Percentiles rank a stretch among this genome's conserved stretches.
Conservation (phyloP, 2,329 filamentous ascomycete genomes). For the Lecanicillium sp. region DNA sequence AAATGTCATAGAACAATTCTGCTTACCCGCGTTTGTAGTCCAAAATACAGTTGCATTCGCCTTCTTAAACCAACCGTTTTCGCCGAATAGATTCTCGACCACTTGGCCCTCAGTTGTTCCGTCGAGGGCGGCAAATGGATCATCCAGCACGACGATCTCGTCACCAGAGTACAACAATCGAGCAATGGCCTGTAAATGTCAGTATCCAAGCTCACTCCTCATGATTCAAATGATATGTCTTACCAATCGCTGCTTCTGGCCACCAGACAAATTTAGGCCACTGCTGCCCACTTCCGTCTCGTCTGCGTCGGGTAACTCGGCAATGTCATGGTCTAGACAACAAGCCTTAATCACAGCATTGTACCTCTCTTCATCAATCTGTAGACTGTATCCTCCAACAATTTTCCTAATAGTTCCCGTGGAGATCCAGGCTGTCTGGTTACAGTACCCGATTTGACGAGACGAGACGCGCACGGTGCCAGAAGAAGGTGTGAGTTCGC, state of each 20-base stretch:
- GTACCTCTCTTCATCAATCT: constrained; percentile 4
- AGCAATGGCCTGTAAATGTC: constrained; percentile 8
- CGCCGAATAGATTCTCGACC: constrained; percentile 9
- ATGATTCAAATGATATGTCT: neutral
- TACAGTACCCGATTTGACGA: constrained; percentile 3
- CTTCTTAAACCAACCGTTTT: constrained; percentile 20
- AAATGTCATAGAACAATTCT: neutral
- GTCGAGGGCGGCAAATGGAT: constrained; percentile 13
- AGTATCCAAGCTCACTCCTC: neutral
- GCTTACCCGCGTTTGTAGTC: constrained; percentile 21
- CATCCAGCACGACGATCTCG: constrained; percentile 11
- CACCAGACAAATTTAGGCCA: constrained; percentile 7
- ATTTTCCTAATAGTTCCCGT: constrained; percentile 5
- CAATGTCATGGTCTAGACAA: constrained; percentile 6
- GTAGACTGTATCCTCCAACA: neutral
- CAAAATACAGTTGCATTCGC: constrained; percentile 22
- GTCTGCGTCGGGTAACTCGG: neutral
- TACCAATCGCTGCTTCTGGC: constrained; percentile 8
- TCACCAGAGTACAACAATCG: constrained; percentile 9
- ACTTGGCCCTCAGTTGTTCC: constrained; percentile 12
- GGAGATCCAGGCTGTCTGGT: constrained; percentile 5
- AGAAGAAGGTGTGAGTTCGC: neutral
- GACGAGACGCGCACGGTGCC: neutral
- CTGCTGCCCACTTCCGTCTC: constrained; percentile 3
- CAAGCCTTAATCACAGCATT: neutral